Evolutionary conservation across 257 asterid species (phyloP), one percentile per base, ranked within the genome.

Genomic region (Coffea eugenioides): DNA sequence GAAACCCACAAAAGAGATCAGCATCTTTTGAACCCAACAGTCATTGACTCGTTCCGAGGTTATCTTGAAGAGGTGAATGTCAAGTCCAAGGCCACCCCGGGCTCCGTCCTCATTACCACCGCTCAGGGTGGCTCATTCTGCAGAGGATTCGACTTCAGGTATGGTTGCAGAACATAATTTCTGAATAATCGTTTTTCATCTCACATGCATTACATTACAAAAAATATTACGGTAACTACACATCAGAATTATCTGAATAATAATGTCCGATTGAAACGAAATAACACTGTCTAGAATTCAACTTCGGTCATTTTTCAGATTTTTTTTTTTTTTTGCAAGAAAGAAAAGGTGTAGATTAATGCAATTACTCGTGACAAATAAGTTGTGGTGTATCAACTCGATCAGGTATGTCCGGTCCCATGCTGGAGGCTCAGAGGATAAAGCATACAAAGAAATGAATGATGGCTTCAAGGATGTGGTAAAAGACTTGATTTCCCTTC

Each of bases 121-220:
- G 82, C 95, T 31, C 80, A 89, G 45, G 94, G 93, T 81, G 77
- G 78, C 11, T 89, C 83, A 90, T 93, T 93, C 90, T 88, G 92
- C 85, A 86, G 87, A 79, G 97, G 95, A 75, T 93, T 93, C 82
- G 93, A 91, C 11, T 71, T 83, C 20, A 74, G 80, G 79, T 80
- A 20, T 18, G 62, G 3, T 3, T 45, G n/a, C 20, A 66, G 2
- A 34, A 39, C 43, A 39, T 39, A 39, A 39, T 39, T 39, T 39
- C 43, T 2, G 4, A 39, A 39, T 0, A 39, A 39, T 39, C 2
- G 2, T 39, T 39, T 39, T 39, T 39, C 0, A 39, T 39, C 43
- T 39, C 43, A 2, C 43, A 39, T 39, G 1, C 0, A 39, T 39
- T 39, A 39, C 43, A 39, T 39, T 4, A 39, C 43, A 39, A 39